Percentiles rank a stretch among this genome's conserved stretches.
These are phyloP conservation scores for Kandelia obovata DNA, from an alignment of 345 rosid species.

Conservation along the genomic window DNA sequence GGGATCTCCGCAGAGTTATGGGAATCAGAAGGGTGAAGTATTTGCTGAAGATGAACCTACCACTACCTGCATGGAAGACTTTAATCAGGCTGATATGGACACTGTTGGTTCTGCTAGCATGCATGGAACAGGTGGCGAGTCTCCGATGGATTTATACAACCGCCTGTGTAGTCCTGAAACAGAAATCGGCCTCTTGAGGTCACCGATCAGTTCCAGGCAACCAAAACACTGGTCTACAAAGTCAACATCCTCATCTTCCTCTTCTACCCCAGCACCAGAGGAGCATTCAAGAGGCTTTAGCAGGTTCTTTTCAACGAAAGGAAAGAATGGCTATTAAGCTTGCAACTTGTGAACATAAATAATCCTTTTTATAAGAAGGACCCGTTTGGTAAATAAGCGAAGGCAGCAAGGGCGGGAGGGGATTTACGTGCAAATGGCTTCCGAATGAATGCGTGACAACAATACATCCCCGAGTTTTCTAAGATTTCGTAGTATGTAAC, in stretches of 20 bases:
- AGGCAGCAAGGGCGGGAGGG: background rate
- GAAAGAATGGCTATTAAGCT: slow-evolving; percentile 44
- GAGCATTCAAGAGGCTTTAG: slow-evolving; percentile 73
- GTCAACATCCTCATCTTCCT: slow-evolving; percentile 55
- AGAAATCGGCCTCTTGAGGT: slow-evolving; percentile 41
- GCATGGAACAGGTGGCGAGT: slow-evolving; percentile 37
- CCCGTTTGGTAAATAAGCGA: slow-evolving; percentile 2
- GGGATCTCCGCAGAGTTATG: slow-evolving; percentile 42
- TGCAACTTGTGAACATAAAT: slow-evolving; percentile 21
- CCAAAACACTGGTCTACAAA: slow-evolving; percentile 54
- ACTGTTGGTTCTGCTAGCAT: slow-evolving; percentile 23
- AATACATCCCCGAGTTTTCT: slow-evolving; percentile 5
- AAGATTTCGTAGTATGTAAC: slow-evolving; percentile 12
- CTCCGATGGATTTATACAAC: slow-evolving; percentile 30
- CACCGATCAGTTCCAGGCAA: slow-evolving; percentile 46
- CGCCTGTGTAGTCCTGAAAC: slow-evolving; percentile 51
- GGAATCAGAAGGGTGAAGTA: slow-evolving; percentile 42
- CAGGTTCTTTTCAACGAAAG: slow-evolving; percentile 92
- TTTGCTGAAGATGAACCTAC: slow-evolving; percentile 37
- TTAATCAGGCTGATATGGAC: slow-evolving; percentile 35
- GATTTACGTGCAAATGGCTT: too few species aligned
- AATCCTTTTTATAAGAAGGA: background rate
- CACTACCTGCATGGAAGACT: slow-evolving; percentile 37
- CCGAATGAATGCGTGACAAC: too few species aligned
- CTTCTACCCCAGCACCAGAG: slow-evolving; percentile 57